Conservation (phyloP, 2,329 filamentous ascomycete species). For the Fusarium transvaalense region DNA sequence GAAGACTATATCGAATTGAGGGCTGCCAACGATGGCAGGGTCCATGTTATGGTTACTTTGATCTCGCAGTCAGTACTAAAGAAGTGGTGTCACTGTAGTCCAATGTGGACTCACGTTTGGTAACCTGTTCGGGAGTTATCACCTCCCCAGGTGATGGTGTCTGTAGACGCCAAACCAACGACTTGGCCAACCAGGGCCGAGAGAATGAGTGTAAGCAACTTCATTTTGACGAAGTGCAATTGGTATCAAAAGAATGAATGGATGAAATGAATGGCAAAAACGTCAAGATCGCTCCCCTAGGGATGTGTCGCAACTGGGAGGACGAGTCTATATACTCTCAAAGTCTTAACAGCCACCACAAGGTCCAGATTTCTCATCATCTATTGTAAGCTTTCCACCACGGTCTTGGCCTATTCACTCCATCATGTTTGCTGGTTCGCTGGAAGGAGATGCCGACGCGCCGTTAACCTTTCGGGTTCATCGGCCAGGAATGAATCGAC, state of each 20-base stretch:
- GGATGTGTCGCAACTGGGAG: neutral
- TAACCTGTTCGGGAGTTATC: conserved; percentile 67
- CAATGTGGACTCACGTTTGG: conserved; percentile 59
- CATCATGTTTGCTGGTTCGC: neutral
- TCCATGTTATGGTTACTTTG: conserved; percentile 72
- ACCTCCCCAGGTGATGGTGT: conserved; percentile 71
- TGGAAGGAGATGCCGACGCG: conserved; percentile 7
- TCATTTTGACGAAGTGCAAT: conserved; percentile 39
- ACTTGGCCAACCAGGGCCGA: conserved; percentile 52
- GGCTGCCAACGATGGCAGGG: conserved; percentile 66
- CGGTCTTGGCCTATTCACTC: neutral
- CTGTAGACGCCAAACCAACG: conserved; percentile 58
- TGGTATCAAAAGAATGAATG: conserved; percentile 3
- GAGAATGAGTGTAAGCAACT: conserved; percentile 47
- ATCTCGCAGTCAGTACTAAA: neutral
- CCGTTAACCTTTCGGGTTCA: conserved; percentile 28
- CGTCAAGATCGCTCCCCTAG: neutral
- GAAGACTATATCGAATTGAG: conserved; percentile 68
- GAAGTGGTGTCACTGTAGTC: accelerated
- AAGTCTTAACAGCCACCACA: neutral
- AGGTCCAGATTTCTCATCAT: neutral
- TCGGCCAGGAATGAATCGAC: conserved; percentile 5
- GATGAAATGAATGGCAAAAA: conserved; percentile 1
- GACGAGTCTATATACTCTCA: conserved; percentile 25
- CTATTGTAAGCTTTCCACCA: neutral